Conservation (phyloP, 495 filamentous ascomycete species). For the Xylaria venustula region DNA sequence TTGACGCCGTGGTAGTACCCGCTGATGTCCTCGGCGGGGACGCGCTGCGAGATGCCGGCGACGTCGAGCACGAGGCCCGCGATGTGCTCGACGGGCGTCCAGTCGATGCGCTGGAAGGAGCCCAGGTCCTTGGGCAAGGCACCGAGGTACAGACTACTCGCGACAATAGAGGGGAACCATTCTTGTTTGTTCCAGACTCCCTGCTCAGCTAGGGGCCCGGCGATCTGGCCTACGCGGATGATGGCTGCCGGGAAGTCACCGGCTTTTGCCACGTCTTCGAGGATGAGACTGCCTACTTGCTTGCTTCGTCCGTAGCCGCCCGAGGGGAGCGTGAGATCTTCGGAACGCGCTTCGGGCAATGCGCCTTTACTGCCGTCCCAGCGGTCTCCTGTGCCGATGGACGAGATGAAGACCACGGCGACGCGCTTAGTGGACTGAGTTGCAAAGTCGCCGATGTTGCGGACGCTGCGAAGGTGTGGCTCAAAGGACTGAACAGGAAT, state of each 20-base stretch:
- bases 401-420: conserved; percentile 56
- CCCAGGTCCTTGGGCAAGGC: conserved; percentile 41
- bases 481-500: conserved; percentile 54
- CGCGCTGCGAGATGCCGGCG: conserved; percentile 25
- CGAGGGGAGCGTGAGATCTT: conserved; percentile 34
- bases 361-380: conserved; percentile 28
- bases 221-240: conserved; percentile 58
- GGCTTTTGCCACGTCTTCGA: conserved; percentile 38
- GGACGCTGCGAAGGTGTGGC: conserved; percentile 52
- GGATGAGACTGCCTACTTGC: conserved; percentile 49
- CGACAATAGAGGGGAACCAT: conserved; percentile 56
- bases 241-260: conserved; percentile 44
- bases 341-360: conserved; percentile 46
- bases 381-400: conserved; percentile 44
- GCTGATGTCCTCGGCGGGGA: conserved; percentile 27
- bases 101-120: conserved; percentile 45
- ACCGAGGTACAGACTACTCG: conserved; percentile 41
- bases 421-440: conserved; percentile 39
- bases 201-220: conserved; percentile 42
- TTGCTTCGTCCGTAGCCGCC: conserved; percentile 61
- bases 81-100: conserved; percentile 53
- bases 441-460: conserved; percentile 53
- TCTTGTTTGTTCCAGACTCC: conserved; percentile 57
- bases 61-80: conserved; percentile 39
- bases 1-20: conserved; percentile 54